Evolutionary conservation across 2,329 filamentous ascomycete genomes (phyloP), one percentile per base, ranked within the genome.

Genomic region (Dactylellina parvicollis): DNA sequence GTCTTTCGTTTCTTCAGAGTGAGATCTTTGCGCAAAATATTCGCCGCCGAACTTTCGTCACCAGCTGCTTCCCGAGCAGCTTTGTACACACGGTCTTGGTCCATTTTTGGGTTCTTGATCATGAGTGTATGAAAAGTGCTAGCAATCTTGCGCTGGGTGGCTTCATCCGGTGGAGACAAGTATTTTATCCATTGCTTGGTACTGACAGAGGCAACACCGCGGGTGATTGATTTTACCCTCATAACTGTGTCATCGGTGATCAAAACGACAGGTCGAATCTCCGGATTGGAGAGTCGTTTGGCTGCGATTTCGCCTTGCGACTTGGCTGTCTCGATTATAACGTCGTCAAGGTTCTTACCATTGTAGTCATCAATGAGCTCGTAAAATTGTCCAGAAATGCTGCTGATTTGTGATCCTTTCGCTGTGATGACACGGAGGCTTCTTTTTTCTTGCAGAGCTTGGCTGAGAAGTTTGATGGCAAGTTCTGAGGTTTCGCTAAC

Each of bases 231-330:
- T 24, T 78, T 79, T 4, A 79, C 75, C n/a, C 78, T 59, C 77
- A 79, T 78, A 28, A 75, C 75, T 5, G 71, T 59, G 38, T 78
- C 77, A 9, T 79, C 77, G 0, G 78, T 79, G 7, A 79, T 73
- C 1, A 79, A 66, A 10, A 78, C 75, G n/a, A 77, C 78, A 3
- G 77, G 67, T 26, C 75, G 59, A 3, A 74, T 74, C 1, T 64
- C 70, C 16, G 54, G 52, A 8, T 50, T 50, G 8, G 56, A 55
- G 1, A 49, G 0, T 28, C 74, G 7, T 49, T 44, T 20, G 38
- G 57, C 52, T 22, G 66, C 34, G 5, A 70, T 55, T 22, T 60
- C 55, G 44, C 60, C 59, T 50, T 72, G 49, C 22, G 54, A 62
- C 75, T 74, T 75, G 1, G 78, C 76, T 3, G 75, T 77, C 18